Base-by-base conservation (phyloP, 225 moss, liverwort and hornwort species). In the Bryoerythrophyllum caledonicum region DNA sequence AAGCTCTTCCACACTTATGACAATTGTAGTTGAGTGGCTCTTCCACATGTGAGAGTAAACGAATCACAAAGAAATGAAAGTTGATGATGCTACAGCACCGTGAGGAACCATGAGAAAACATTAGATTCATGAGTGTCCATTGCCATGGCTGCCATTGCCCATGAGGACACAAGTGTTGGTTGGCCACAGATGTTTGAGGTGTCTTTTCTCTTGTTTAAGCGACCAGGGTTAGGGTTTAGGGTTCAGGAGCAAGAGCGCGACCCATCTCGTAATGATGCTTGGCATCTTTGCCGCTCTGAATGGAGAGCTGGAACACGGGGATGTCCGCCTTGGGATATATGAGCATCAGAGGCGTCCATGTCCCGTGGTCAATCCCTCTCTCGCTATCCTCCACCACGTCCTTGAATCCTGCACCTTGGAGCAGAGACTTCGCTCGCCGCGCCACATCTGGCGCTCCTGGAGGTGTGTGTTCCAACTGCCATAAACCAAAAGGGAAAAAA, bases 281-380 rank as follows among this genome's bases (percentile, higher is more conserved):
- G 7, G 41, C 43, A 15, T 65, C 63, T 35, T 40, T 38, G 38
- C 38, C 38, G 59, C 59, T 59, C 59, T 59, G 59, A 7, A 30
- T 28, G 28, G 59, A 59, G 14, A 61, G 61, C 61, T 61, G 32
- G 61, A 61, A 34, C 10, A 61, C 61, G 34, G 61, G 61, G 8
- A 61, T 61, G 32, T 61, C 32, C 30, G 61, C 61, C 61, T 61
- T 17, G 19, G 61, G 61, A 28, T 61, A 61, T 34, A 61, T 61
- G 61, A 61, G 61, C 20, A 61, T 61, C 17, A 61, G 34, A 16
- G 61, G 61, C 19, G 32, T 61, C 61, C 34, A 61, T 34, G 61
- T 20, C 34, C 61, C 32, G 16, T 61, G 61, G 10, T 61, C 61
- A 20, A 61, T 1, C 61, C 61, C 61, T 34, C 61, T 34, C 20